These are phyloP conservation scores for Raffaelea arxii DNA, from an alignment of 2,329 filamentous ascomycete species.

Conservation along the genomic window DNA sequence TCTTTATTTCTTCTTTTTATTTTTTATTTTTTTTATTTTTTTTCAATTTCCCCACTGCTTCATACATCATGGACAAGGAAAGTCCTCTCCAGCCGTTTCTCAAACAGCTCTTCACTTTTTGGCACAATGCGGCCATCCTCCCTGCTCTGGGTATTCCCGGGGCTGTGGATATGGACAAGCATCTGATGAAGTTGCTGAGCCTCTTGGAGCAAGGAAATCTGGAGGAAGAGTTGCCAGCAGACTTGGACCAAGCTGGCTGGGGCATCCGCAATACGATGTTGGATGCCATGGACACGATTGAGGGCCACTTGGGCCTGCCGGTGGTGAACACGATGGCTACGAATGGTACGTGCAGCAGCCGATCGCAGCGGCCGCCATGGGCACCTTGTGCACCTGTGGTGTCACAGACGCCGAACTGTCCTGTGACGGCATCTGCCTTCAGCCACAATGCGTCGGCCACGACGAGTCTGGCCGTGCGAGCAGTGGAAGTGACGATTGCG, in stretches of 20 bases:
- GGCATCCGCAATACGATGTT: slow-evolving; percentile 8
- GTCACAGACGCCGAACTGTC: too few relatives aligned
- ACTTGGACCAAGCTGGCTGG: slow-evolving; percentile 7
- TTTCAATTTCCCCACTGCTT: neutral
- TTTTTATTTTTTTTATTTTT: neutral
- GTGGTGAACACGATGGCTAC: too few relatives aligned
- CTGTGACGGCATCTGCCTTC: too few relatives aligned
- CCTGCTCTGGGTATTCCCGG: slow-evolving; percentile 6
- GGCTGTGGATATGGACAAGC: neutral
- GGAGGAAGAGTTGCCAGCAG: neutral
- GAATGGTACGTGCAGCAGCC: too few relatives aligned
- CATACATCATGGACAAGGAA: neutral
- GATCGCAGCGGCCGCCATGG: too few relatives aligned
- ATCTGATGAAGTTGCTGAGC: slow-evolving; percentile 6
- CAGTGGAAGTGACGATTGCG: too few relatives aligned
- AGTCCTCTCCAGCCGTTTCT: slow-evolving; percentile 4
- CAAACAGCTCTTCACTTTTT: slow-evolving; percentile 9
- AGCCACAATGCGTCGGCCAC: too few relatives aligned
- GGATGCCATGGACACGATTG: slow-evolving; percentile 9
- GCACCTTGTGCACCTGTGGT: too few relatives aligned
- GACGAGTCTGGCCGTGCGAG: too few relatives aligned
- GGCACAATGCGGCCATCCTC: slow-evolving; percentile 9
- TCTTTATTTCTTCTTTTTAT: neutral
- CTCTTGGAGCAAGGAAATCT: slow-evolving; percentile 4
- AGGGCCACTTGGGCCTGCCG: slow-evolving; percentile 6